Conservation (phyloP, 345 rosid species). For the Hibiscus mutabilis region DNA sequence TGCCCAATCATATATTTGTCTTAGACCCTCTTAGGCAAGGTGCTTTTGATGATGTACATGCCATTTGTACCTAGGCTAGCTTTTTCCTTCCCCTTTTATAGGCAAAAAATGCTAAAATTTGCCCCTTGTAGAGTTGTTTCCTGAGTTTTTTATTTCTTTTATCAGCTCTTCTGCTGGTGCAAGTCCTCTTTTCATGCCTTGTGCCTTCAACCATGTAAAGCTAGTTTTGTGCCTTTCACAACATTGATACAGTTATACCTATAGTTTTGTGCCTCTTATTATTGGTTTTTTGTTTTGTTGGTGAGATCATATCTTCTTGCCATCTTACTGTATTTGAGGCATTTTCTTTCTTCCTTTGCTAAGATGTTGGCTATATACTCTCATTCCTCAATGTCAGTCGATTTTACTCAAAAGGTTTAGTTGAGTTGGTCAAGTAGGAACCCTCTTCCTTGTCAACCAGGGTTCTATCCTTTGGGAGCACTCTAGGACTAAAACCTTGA, state of each 20-base stretch:
- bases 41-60: no score
- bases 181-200: neutral
- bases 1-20: neutral
- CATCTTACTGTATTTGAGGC: neutral
- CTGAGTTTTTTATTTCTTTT: no score
- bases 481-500: neutral
- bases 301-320: neutral
- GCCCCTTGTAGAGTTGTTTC: no score
- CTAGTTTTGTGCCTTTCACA: neutral
- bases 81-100: no score
- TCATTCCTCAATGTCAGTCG: neutral
- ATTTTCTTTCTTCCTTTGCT: neutral
- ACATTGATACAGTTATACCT: neutral
- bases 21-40: no score
- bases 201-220: neutral
- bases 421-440: neutral
- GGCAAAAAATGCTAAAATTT: no score
- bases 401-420: neutral
- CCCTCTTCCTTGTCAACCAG: neutral
- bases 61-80: no score
- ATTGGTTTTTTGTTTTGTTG: neutral
- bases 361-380: neutral
- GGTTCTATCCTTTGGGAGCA: neutral
- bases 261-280: neutral
- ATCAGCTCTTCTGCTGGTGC: neutral